Evolutionary conservation across 805 yeast species (phyloP), one percentile per base, ranked within the genome.

Genomic region (Metschnikowia colocasiae): DNA sequence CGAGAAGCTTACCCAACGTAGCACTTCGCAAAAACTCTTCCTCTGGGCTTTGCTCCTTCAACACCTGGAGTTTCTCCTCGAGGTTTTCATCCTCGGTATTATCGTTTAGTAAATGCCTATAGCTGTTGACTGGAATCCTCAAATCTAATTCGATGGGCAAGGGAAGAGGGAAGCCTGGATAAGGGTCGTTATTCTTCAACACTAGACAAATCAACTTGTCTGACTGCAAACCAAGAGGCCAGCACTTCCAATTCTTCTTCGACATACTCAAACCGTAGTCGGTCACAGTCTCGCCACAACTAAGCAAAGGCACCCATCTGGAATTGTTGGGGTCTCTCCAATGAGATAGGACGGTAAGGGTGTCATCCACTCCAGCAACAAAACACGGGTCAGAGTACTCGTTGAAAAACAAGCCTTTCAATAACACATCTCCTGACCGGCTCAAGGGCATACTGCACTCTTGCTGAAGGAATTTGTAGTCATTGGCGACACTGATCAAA

Each of bases 301-400:
- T 87, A 47, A 92, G 69, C 10, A 92, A 56, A 1, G 98, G 98
- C 10, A 88, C 73, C 97, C 98, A 92, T 51, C 82, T 75, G 2
- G 95, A 82, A 61, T 90, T 94, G 30, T 76, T 64, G 0, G 85
- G 72, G 19, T 77, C 79, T 56, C 97, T 75, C 96, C 97, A 92
- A 54, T 83, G 80, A 20, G 83, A 74, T 18, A 94, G 69, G 0
- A 88, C 79, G 27, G 86, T 64, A 32, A 94, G 71, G 9, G 82
- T 77, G 51, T 89, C 89, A 53, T 84, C 90, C 27, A 75, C 71
- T n/a, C 95, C 96, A 0, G 69, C 64, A 46, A 83, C 85, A 6
- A 91, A 63, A 53, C 94, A 86, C 1, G 99, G 99, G 63, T 92
- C 97, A 18, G 96, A 96, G 58, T 79, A 83, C 38, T 83, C 83